Percentiles rank a stretch among this genome's conserved stretches.
These are phyloP conservation scores for Piromyces sp. DNA, from an alignment of 192 early-diverging fungal species.

Conservation along the genomic window DNA sequence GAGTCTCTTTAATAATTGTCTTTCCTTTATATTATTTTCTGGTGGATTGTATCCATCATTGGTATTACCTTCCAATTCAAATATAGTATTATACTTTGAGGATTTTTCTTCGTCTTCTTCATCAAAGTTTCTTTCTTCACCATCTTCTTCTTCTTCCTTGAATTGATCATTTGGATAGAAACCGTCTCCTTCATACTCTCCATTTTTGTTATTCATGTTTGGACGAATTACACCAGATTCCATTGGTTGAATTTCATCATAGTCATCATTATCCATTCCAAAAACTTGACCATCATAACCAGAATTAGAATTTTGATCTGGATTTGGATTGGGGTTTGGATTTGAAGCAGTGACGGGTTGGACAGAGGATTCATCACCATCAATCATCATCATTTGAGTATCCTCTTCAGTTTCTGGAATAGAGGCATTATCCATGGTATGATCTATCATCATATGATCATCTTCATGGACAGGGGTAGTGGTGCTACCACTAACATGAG, in stretches of 20 bases:
- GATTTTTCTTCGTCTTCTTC: background rate
- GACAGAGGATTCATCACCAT: too few relatives aligned
- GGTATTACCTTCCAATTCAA: background rate
- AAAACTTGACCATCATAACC: background rate
- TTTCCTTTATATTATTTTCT: background rate
- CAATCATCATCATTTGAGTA: background rate
- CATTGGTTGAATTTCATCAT: background rate
- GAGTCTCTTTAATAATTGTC: background rate
- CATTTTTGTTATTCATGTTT: background rate
- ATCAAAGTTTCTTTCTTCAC: background rate
- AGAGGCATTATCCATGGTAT: background rate
- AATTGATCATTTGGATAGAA: background rate
- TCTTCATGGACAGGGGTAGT: background rate
- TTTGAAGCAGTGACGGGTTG: too few relatives aligned
- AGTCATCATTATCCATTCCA: background rate
- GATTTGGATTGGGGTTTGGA: too few relatives aligned
- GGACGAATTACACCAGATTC: background rate
- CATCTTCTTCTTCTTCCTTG: background rate
- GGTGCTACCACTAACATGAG: too few relatives aligned
- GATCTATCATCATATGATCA: background rate
- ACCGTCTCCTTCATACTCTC: background rate
- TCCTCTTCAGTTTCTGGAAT: background rate
- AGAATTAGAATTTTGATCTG: background rate
- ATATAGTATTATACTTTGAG: too few relatives aligned
- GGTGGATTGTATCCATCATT: background rate